Evolutionary conservation across 768 basidiomycete species (phyloP).

Genomic region (Tylopilus subfusipes): DNA sequence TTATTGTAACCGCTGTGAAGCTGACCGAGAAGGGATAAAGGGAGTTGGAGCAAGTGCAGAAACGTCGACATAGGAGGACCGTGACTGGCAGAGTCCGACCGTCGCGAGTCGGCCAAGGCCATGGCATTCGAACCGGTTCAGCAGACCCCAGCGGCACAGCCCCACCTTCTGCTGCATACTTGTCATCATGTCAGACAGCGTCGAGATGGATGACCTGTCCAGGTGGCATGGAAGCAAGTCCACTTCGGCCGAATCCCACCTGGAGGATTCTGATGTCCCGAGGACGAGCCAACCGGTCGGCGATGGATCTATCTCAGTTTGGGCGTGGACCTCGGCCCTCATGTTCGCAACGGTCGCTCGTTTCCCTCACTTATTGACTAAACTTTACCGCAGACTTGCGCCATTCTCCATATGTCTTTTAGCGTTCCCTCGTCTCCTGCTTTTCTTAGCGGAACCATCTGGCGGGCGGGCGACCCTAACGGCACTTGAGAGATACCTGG

Average conservation of each 20-base stretch:
- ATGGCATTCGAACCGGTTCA: not conserved
- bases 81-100: no score
- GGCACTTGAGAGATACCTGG: slow-evolving; percentile 65
- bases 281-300: slow-evolving; percentile 6
- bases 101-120: not conserved
- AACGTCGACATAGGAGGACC: not conserved
- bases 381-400: slow-evolving; percentile 29
- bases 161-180: no score
- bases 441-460: slow-evolving; percentile 58
- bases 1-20: slow-evolving; percentile 4
- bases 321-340: slow-evolving; percentile 38
- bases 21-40: not conserved
- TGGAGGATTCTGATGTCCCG: slow-evolving; percentile 2
- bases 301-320: slow-evolving; percentile 32
- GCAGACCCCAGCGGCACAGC: not conserved
- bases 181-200: slow-evolving; percentile 29
- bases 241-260: slow-evolving; percentile 9
- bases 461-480: slow-evolving; percentile 48
- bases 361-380: not conserved
- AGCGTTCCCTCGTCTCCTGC: slow-evolving; percentile 59
- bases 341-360: slow-evolving; percentile 23
- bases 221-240: not conserved
- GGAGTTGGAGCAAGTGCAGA: slow-evolving; percentile 7
- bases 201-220: slow-evolving; percentile 43
- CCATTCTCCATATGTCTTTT: slow-evolving; percentile 38